phyloP scores from a whole-genome alignment of 1,139 yeast species.

The Suhomyces panamericanus region DNA sequence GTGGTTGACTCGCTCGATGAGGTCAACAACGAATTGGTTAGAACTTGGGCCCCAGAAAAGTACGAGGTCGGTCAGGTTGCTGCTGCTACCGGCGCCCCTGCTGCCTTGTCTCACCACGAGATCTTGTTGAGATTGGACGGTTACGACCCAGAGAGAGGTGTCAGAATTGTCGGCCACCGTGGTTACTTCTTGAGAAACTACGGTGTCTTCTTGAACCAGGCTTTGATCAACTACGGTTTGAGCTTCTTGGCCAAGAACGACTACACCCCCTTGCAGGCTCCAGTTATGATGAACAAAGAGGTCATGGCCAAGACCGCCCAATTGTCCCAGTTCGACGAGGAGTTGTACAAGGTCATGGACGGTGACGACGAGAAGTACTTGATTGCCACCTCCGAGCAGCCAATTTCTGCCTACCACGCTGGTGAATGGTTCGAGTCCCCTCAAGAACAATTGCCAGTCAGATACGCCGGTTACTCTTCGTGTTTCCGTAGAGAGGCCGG shows the following conservation, averaged over 20 bases:
- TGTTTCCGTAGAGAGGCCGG: constrained; percentile 99
- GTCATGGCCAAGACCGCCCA: constrained; percentile 99
- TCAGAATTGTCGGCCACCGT: constrained; percentile 96
- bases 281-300: constrained; percentile 99
- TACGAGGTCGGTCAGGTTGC: constrained; percentile 61
- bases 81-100: constrained; percentile 72
- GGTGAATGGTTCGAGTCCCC: constrained; percentile 99
- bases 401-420: constrained; percentile 96
- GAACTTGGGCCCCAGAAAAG: constrained; percentile 78
- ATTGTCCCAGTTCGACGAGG: constrained; percentile 96
- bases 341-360: constrained; percentile 91
- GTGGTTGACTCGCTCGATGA: constrained; percentile 89
- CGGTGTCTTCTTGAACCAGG: constrained; percentile 97
- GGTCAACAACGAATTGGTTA: constrained; percentile 83
- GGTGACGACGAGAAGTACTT: constrained; percentile 97
- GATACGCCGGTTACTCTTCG: constrained; percentile 96
- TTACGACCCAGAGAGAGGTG: constrained; percentile 98
- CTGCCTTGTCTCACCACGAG: constrained; percentile 91
- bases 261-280: constrained; percentile 93
- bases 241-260: constrained; percentile 77
- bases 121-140: constrained; percentile 92
- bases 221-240: constrained; percentile 93
- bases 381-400: constrained; percentile 99
- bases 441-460: constrained; percentile 90
- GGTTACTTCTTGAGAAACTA: constrained; percentile 93